Percentiles rank a stretch among this genome's conserved stretches.
phyloP scores from a whole-genome alignment of 163 green algal genomes.

The Chlorella variabilis region DNA sequence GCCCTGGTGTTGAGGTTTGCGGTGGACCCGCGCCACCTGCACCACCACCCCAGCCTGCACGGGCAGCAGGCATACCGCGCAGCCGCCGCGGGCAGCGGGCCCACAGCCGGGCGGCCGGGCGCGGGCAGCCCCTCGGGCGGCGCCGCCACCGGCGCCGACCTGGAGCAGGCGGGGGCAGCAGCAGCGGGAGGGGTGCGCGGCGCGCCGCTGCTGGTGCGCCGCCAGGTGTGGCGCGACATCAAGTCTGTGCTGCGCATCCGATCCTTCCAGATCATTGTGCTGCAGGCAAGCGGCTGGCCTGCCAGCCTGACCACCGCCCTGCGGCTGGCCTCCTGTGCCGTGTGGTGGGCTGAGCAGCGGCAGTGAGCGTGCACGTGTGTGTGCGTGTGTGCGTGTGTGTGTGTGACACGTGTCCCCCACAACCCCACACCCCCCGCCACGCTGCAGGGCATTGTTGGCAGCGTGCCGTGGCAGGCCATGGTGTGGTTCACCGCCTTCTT shows the following conservation, averaged over 20 bases:
- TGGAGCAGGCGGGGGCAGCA: not conserved
- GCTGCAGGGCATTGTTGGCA: conserved; percentile 82
- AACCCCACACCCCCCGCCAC: no score
- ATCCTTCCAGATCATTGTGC: conserved; percentile 75
- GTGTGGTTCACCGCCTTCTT: conserved; percentile 71
- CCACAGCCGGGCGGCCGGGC: no score
- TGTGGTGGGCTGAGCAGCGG: not conserved
- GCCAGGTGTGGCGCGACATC: conserved; percentile 40
- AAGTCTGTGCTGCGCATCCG: conserved; percentile 63
- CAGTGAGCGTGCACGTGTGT: not conserved
- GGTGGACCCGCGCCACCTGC: conserved; percentile 53
- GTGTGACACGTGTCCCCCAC: no score
- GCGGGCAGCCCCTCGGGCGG: no score
- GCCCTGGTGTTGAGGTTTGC: conserved; percentile 45
- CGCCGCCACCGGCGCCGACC: not conserved
- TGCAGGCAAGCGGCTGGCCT: conserved; percentile 45
- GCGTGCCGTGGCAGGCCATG: conserved; percentile 85
- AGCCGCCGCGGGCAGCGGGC: not conserved
- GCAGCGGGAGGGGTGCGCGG: not conserved
- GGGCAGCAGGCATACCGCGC: no score
- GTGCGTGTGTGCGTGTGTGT: no score
- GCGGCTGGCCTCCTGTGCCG: no score
- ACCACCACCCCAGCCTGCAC: conserved; percentile 13
- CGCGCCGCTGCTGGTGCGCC: not conserved
- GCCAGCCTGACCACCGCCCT: no score